Conservation (phyloP, 257 asterid genomes). For the Solanum arcanum region DNA sequence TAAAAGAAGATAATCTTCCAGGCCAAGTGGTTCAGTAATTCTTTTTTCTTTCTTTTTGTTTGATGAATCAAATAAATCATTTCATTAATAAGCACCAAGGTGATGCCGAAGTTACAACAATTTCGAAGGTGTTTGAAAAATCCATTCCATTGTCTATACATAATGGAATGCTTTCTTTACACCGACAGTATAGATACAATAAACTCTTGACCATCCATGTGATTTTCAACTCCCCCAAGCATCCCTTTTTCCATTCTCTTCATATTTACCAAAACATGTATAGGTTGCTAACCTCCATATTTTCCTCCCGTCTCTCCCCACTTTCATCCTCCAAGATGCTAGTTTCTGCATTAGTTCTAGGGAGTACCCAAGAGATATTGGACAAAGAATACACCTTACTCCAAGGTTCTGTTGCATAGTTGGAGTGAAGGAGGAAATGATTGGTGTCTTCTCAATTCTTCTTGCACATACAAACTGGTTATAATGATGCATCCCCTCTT, state of each 20-base stretch:
- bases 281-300: not conserved
- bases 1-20: not conserved
- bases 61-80: slow-evolving; percentile 1
- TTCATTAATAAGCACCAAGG: not conserved
- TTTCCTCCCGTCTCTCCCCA: not conserved
- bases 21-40: not conserved
- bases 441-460: slow-evolving; percentile 2
- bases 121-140: not conserved
- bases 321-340: not conserved
- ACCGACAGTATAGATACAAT: not conserved
- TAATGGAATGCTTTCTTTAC: slow-evolving; percentile 1
- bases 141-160: not conserved
- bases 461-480: not conserved
- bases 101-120: not conserved
- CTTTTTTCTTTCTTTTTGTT: not conserved
- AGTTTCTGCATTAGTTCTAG: not conserved
- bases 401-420: not conserved
- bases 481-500: slow-evolving; percentile 2
- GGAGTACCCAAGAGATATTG: not conserved
- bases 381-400: not conserved
- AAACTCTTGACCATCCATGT: not conserved
- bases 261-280: not conserved
- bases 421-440: slow-evolving; percentile 3
- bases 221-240: not conserved
- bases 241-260: not conserved